Base-by-base conservation (phyloP, 2,329 filamentous ascomycete genomes). In the Sporothrix euskadiensis region DNA sequence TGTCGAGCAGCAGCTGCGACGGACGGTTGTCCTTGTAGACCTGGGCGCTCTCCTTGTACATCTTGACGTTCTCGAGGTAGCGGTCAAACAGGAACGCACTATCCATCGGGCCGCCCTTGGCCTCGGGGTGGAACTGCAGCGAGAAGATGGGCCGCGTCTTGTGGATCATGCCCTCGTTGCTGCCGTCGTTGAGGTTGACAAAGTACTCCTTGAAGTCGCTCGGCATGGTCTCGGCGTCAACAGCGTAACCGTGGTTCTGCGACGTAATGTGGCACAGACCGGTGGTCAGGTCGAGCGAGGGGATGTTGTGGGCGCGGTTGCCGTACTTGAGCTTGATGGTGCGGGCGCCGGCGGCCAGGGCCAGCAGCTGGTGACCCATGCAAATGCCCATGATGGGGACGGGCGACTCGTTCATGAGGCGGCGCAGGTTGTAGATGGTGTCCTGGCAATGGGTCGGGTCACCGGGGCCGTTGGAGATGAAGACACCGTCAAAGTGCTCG, bases 321-420 rank as follows among this genome's bases (percentile, higher is more conserved):
- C 96, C 96, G 83, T 98, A 99, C 89, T 98, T 98, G 84, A 99
- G 90, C 89, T 98, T 98, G 85, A 97, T 91, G 75, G 96, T 98
- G 79, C 90, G 88, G 72, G 93, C 96, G 76, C 96, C 96, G 74
- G 92, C 88, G 68, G 96, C 94, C 78, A 98, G 89, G 76, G 94
- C 95, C 74, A 99, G 88, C 71, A 99, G 90, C 87, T 99, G 96
- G 84, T 99, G 96, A 77, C 96, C 96, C 77, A 99, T 89, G 82
- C 96, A 99, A 81, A 99, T 98, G 79, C 96, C 96, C 90, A 99
- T 97, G 83, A 99, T 91, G 74, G 96, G 96, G 47, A 97, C 88
- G 78, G 94, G 91, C 66, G 94, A 97, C 32, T 90, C 91, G 82
- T 97, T 93, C 89, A 99, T 98, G 79, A 99, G 85, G 79, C 94